phyloP scores from a whole-genome alignment of 1,284 basidiomycete species.

The Neolentinus lepideus region DNA sequence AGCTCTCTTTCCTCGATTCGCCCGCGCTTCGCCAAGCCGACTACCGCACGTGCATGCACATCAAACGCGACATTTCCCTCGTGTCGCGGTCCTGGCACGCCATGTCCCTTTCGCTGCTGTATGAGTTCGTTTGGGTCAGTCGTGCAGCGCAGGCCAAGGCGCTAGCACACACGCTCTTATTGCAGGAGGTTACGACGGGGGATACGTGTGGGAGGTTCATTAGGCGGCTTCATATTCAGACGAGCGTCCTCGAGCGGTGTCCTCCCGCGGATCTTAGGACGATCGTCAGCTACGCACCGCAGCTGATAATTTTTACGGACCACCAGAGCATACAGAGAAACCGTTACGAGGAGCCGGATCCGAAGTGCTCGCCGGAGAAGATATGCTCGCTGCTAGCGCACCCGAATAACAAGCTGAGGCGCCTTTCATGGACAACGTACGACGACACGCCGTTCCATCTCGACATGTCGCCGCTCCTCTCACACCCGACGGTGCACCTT shows the following conservation, averaged over 20 bases:
- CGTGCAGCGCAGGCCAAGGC: conserved; percentile 48
- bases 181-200: conserved; percentile 32
- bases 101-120: conserved; percentile 46
- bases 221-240: conserved; percentile 61
- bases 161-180: conserved; percentile 46
- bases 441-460: conserved; percentile 1
- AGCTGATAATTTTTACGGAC: conserved; percentile 54
- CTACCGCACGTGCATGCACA: conserved; percentile 39
- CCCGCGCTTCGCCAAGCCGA: conserved; percentile 31
- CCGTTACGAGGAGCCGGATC: conserved; percentile 35
- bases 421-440: neutral
- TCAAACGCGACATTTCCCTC: conserved; percentile 42
- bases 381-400: conserved; percentile 52
- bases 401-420: conserved; percentile 18
- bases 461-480: neutral
- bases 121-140: conserved; percentile 64
- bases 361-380: conserved; percentile 40
- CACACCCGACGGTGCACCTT: conserved; percentile 36
- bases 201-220: conserved; percentile 47
- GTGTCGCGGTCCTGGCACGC: conserved; percentile 51
- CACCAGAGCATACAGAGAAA: conserved; percentile 53
- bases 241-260: conserved; percentile 53
- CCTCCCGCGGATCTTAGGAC: conserved; percentile 50
- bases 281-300: conserved; percentile 56
- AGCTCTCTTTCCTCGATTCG: conserved; percentile 42